These are phyloP conservation scores for Barnettozyma populi DNA, from an alignment of 805 yeast genomes.

Conservation along the genomic window DNA sequence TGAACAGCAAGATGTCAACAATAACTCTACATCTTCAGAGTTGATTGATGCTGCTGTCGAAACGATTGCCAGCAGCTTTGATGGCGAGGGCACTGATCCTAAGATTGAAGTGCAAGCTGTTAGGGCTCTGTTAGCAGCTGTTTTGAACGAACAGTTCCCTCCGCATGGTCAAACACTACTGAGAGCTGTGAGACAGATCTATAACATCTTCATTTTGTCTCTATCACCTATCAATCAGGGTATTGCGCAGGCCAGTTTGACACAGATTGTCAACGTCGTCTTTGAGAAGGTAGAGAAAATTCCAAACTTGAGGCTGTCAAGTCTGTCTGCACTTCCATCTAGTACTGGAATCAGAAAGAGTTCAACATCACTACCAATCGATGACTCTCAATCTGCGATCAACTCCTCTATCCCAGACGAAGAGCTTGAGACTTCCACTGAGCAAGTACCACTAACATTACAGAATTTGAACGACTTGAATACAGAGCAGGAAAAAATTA, in stretches of 20 bases:
- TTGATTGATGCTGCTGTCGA: conserved; percentile 79
- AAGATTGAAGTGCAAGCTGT: conserved; percentile 88
- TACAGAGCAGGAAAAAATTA: conserved; percentile 50
- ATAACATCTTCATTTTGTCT: conserved; percentile 85
- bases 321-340: conserved; percentile 5
- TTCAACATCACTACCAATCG: conserved; percentile 12
- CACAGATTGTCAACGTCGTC: conserved; percentile 82
- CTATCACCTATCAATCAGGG: conserved; percentile 80
- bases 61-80: conserved; percentile 78
- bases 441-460: conserved; percentile 45
- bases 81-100: conserved; percentile 89
- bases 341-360: conserved; percentile 13
- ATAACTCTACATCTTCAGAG: conserved; percentile 44
- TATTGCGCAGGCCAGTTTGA: conserved; percentile 90
- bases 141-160: conserved; percentile 71
- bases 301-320: conserved; percentile 10
- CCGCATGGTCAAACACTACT: conserved; percentile 87
- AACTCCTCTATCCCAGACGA: conserved; percentile 5
- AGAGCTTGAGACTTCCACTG: conserved; percentile 8
- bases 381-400: conserved; percentile 1
- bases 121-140: conserved; percentile 85
- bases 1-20: conserved; percentile 6
- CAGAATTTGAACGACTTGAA: conserved; percentile 52
- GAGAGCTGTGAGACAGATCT: conserved; percentile 89
- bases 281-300: conserved; percentile 63